Percentiles rank a stretch among this genome's conserved stretches.
Conservation (phyloP, 495 filamentous ascomycete genomes). For the Margaritispora aquatica region DNA sequence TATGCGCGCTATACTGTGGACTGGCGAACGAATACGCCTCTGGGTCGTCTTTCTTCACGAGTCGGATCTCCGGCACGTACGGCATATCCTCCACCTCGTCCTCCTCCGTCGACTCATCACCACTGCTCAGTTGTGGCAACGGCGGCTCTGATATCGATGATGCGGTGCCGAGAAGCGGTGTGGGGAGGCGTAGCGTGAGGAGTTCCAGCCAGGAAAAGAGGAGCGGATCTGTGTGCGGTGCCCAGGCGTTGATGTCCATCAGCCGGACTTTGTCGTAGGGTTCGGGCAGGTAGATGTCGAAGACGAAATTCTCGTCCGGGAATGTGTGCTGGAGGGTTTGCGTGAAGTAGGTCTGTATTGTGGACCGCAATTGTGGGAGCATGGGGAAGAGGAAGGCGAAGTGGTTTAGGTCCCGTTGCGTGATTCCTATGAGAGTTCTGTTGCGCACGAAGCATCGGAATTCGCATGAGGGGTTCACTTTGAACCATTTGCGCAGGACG, state of each 20-base stretch:
- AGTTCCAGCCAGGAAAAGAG: slow-evolving; percentile 91
- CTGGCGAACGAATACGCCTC: slow-evolving; percentile 80
- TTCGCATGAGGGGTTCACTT: slow-evolving; percentile 82
- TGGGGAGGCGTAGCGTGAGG: slow-evolving; percentile 57
- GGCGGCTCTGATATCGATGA: slow-evolving; percentile 13
- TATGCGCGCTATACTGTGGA: slow-evolving; percentile 89
- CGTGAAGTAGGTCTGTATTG: slow-evolving; percentile 69
- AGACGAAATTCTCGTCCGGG: slow-evolving; percentile 75
- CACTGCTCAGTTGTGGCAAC: slow-evolving; percentile 24
- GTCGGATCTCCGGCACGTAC: slow-evolving; percentile 68
- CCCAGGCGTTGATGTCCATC: slow-evolving; percentile 96
- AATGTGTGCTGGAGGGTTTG: slow-evolving; percentile 66
- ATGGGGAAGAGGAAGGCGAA: slow-evolving; percentile 74
- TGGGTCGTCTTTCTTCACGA: slow-evolving; percentile 77
- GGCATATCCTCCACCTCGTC: slow-evolving; percentile 49
- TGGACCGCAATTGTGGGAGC: slow-evolving; percentile 50
- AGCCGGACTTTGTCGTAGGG: slow-evolving; percentile 73
- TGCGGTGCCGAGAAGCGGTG: slow-evolving; percentile 35
- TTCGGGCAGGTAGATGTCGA: slow-evolving; percentile 86
- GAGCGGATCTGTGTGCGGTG: slow-evolving; percentile 77
- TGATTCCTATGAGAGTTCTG: slow-evolving; percentile 70
- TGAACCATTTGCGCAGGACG: slow-evolving; percentile 79
- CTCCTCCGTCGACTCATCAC: slow-evolving; percentile 30
- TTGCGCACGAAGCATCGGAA: slow-evolving; percentile 91
- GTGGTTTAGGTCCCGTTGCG: slow-evolving; percentile 85